Evolutionary conservation across 2,329 filamentous ascomycete genomes (phyloP).

Genomic region (Aphanocladium album): DNA sequence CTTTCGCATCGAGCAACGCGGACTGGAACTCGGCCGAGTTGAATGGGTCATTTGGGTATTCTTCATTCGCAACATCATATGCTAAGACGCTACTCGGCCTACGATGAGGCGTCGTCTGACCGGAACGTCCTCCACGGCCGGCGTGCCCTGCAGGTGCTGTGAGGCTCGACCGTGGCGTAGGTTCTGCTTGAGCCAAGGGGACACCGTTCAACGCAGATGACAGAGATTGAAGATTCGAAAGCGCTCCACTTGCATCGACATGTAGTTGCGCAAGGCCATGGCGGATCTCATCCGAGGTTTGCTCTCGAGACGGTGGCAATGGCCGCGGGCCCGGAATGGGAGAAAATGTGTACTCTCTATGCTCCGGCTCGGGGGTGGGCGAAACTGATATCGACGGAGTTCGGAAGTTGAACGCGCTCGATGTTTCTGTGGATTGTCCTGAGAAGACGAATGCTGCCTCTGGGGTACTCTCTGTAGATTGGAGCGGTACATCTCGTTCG

Average conservation of each 20-base stretch:
- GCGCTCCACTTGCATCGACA: neutral
- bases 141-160: neutral
- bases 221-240: neutral
- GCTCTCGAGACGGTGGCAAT: neutral
- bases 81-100: neutral
- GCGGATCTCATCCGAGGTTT: neutral
- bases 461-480: neutral
- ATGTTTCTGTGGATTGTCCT: neutral
- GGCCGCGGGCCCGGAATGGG: neutral
- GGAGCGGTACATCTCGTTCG: neutral
- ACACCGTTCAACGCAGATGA: neutral
- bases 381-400: slow-evolving; percentile 1
- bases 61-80: slow-evolving; percentile 26
- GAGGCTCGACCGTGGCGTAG: neutral
- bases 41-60: slow-evolving; percentile 30
- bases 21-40: slow-evolving; percentile 31
- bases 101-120: neutral
- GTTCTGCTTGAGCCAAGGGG: neutral
- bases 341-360: neutral
- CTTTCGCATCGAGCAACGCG: slow-evolving; percentile 28
- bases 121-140: neutral
- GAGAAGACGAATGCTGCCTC: neutral
- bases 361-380: neutral
- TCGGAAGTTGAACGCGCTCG: neutral
- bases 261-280: neutral